Conservation (phyloP, 768 basidiomycete genomes). For the Lactifluus pinguis region DNA sequence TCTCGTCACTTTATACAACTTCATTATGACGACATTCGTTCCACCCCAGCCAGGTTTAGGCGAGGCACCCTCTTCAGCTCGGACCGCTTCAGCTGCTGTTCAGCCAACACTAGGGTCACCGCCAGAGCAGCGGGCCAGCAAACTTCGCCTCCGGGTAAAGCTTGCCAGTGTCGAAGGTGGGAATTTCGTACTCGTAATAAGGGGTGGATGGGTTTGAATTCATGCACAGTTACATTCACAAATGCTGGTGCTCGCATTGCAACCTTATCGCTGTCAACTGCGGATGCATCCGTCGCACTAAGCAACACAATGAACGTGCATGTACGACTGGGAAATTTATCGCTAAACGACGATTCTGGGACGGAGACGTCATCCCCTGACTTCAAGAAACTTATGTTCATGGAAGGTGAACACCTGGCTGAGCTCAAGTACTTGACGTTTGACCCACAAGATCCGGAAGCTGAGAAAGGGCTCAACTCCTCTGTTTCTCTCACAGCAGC, state of each 20-base stretch:
- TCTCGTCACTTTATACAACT: constrained; percentile 85
- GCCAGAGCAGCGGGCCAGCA: constrained; percentile 25
- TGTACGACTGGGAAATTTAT: constrained; percentile 76
- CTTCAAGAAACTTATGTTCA: constrained; percentile 83
- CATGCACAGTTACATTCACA: constrained; percentile 57
- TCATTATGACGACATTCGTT: constrained; percentile 95
- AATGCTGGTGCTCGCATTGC: constrained; percentile 65
- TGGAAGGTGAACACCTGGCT: constrained; percentile 90
- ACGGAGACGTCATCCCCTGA: constrained; percentile 43
- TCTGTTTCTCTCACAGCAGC: constrained; percentile 75
- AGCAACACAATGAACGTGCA: constrained; percentile 65
- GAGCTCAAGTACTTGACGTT: constrained; percentile 92
- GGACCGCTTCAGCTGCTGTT: background rate
- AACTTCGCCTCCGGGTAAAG: constrained; percentile 75
- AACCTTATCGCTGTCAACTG: constrained; percentile 84
- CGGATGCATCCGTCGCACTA: constrained; percentile 72
- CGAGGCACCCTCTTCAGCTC: constrained; percentile 1
- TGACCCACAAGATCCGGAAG: constrained; percentile 57
- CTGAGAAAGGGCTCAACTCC: constrained; percentile 75
- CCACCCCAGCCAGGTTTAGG: constrained; percentile 29
- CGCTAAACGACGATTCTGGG: constrained; percentile 65
- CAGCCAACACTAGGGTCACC: background rate
- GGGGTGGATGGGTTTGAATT: constrained; percentile 1
- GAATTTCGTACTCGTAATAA: constrained; percentile 17
- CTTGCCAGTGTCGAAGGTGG: constrained; percentile 77